These are phyloP conservation scores for Phytophthora melonis DNA, from an alignment of 352 stramenopile genomes.

Conservation along the genomic window DNA sequence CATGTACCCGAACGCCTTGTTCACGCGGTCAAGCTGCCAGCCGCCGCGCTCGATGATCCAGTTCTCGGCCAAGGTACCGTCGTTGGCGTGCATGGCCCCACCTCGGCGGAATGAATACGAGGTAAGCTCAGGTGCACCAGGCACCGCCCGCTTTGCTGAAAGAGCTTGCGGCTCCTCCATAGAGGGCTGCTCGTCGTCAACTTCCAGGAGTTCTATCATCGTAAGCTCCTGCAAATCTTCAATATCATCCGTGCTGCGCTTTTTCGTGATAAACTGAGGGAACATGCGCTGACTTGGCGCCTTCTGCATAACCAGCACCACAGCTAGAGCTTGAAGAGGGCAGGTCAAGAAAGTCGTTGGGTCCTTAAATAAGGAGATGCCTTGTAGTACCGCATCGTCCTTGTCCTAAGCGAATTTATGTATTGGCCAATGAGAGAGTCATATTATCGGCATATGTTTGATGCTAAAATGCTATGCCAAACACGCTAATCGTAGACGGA, in stretches of 20 bases:
- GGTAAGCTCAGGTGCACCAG: background rate
- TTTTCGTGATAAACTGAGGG: background rate
- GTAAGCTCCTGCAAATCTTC: background rate
- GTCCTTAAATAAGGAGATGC: background rate
- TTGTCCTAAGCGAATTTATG: too few species aligned
- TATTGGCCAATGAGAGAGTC: too few species aligned
- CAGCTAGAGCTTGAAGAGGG: slow-evolving; percentile 12
- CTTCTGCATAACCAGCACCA: slow-evolving; percentile 13
- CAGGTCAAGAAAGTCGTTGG: slow-evolving; percentile 20
- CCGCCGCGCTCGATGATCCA: background rate
- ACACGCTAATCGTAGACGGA: too few species aligned
- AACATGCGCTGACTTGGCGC: slow-evolving; percentile 8
- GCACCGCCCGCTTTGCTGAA: background rate
- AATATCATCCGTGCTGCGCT: background rate
- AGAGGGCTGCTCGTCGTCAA: background rate
- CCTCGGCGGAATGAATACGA: background rate
- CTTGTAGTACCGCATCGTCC: too few species aligned
- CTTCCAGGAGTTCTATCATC: background rate
- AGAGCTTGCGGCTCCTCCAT: too few species aligned
- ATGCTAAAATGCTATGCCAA: too few species aligned
- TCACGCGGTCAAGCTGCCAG: too few species aligned
- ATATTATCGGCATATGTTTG: too few species aligned
- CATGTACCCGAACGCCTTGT: background rate
- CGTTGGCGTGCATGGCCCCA: background rate
- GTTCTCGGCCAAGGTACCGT: background rate